These are phyloP conservation scores for Chondrus crispus DNA, from an alignment of 23 red algal species.

Conservation along the genomic window DNA sequence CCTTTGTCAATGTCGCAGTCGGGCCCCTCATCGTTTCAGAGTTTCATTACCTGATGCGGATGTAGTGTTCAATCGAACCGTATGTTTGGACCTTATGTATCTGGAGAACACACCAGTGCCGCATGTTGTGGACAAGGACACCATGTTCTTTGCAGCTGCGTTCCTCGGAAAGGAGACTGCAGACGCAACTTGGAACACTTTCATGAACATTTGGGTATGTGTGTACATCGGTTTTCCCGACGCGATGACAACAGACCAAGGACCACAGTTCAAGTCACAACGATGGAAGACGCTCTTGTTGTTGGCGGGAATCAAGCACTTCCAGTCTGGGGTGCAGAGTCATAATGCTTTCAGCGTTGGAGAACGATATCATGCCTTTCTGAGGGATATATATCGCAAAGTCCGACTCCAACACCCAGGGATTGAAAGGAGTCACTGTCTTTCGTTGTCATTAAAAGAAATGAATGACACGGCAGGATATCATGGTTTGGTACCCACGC, in stretches of 20 bases:
- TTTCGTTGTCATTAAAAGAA: background rate
- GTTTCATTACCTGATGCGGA: background rate
- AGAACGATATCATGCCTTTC: background rate
- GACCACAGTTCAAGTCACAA: background rate
- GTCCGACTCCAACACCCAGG: background rate
- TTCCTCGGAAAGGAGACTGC: background rate
- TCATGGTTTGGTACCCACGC: background rate
- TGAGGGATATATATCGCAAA: background rate
- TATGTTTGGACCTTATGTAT: background rate
- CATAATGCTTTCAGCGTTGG: background rate
- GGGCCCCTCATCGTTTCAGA: constrained; percentile 1
- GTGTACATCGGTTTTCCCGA: background rate
- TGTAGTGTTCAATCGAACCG: background rate
- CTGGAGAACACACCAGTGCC: background rate
- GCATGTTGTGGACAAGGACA: background rate
- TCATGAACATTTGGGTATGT: background rate
- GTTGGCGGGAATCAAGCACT: background rate
- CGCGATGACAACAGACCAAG: background rate
- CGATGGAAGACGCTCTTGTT: background rate
- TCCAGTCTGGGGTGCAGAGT: background rate
- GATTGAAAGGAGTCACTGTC: background rate
- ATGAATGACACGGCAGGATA: background rate
- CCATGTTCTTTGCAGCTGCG: background rate
- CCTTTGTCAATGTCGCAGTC: background rate
- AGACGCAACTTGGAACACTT: background rate